Percentiles rank a stretch among this genome's conserved stretches.
Evolutionary conservation across 495 filamentous ascomycete genomes (phyloP).

Genomic region (Aspergillus haitiensis): DNA sequence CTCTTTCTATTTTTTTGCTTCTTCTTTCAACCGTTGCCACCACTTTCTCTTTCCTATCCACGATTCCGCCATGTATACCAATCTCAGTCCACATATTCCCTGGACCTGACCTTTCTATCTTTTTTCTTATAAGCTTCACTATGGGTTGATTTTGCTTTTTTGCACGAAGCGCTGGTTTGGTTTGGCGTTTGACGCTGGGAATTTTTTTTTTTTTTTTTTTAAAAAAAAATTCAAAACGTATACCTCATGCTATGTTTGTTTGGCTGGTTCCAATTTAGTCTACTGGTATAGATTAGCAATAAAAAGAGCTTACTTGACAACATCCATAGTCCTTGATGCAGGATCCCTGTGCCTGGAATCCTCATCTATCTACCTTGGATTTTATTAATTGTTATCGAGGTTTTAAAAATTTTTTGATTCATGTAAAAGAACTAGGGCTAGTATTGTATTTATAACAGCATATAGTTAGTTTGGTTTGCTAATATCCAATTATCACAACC

Average conservation of each 20-base stretch:
- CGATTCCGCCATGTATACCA: conserved; percentile 11
- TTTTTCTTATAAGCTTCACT: neutral
- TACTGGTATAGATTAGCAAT: conserved; percentile 1
- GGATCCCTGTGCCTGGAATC: neutral
- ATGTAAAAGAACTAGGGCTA: neutral
- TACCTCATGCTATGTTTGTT: neutral
- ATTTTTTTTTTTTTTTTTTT: conserved; percentile 1
- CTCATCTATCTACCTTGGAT: neutral
- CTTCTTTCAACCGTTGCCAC: no score
- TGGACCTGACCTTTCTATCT: neutral
- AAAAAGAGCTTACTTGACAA: neutral
- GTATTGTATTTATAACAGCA: no score
- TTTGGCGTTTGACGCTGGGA: conserved; percentile 2
- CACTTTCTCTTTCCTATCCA: conserved; percentile 10
- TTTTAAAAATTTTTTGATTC: neutral
- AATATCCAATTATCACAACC: no score
- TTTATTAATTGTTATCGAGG: neutral
- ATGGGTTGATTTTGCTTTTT: neutral
- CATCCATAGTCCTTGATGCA: neutral
- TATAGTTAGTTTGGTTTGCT: no score
- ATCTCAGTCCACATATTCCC: neutral
- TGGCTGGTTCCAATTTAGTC: conserved; percentile 20
- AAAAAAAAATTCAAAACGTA: conserved; percentile 1
- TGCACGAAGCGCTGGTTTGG: conserved; percentile 1
- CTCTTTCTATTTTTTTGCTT: neutral